Evolutionary conservation across 2,329 filamentous ascomycete species (phyloP), one percentile per base, ranked within the genome.

Genomic region (Lachnellula cervina): DNA sequence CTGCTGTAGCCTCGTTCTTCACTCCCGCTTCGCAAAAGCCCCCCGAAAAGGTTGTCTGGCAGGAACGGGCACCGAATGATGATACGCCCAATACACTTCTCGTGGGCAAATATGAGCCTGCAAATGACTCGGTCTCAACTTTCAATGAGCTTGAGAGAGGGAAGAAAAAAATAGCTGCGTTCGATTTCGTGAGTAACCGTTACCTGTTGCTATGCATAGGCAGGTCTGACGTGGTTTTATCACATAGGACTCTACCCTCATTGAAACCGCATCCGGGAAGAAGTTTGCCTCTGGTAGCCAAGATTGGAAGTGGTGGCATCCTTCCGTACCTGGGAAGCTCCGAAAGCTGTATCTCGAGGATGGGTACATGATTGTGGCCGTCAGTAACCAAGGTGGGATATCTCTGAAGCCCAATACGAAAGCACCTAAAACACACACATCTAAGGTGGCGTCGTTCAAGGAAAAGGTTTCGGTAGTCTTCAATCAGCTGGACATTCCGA

Each of bases 291-390:
- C 80, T 51, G 82, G 84, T 61, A 81, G 85, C 0, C 76, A 77
- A 4, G 93, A 97, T 69, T 99, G 94, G 94, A 90, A 89, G 70
- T 99, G 94, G 94, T 97, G 91, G 90, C 76, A 95, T 69, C 64
- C 73, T 14, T 78, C 74, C 17, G 88, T 97, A 0, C 90, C 90
- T 1, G 72, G 71, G 0, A 82, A 76, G 51, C 71, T 99, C 17
- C 82, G 80, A 61, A 75, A 84, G 57, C 76, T 97, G 2, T 81
- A 90, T 66, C 61, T 73, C 6, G 76, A 82, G 11, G 81, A 94
- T 62, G 90, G 85, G 80, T 89, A 73, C 46, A 81, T 81, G 46
- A 73, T 97, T 13, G 81, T 90, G 17, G 82, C 97, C 48, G 73
- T 99, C 49, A 95, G 89, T 59, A 99, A 99, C 70, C 94, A 99